Evolutionary conservation across 768 basidiomycete genomes (phyloP), one percentile per base, ranked within the genome.

Genomic region (Termitomyces sp.): DNA sequence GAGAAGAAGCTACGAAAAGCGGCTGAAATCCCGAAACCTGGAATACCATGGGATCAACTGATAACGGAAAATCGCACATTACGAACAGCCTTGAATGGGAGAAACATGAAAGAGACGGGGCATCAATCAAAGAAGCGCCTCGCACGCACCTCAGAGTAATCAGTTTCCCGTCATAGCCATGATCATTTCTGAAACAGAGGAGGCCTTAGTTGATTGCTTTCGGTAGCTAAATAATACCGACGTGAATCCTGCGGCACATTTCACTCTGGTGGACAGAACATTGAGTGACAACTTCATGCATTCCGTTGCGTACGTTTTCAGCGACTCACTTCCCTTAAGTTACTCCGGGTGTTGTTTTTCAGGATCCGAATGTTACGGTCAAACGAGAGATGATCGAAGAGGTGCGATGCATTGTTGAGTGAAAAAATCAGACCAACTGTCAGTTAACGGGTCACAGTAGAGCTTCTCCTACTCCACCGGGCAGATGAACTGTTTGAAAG

Each of bases 81-180:
- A 47, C 11, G 53, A 30, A 60, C 58, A 57, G 61, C 61, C 55
- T 57, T 57, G 18, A 7, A 20, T 32, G 10, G 16, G 6, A 47
- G 32, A 45, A 58, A 58, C 56, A 24, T 30, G 33, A 5, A 48
- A 28, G 43, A 41, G 44, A 45, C 33, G 50, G 32, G 33, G 43
- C 57, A 63, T 63, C 59, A 58, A 60, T 62, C 62, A 60, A 30
- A 55, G 56, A 58, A 60, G 56, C 16, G 13, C 24, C 9, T 22
- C 11, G 18, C 30, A 57, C 13, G 3, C 8, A 52, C 11, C 33
- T 28, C 24, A 28, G 51, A 40, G 32, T 6, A 52, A 52, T 52
- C 38, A 40, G n/a, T 11, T 28, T 38, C 10, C 36, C 36, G 26
- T 26, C 36, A 52, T 52, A 26, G 18, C 18, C 52, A 30, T 40